A percentile compares a stretch with the other conserved stretches of the same genome.
These are phyloP conservation scores for Candolleomyces efflorescens DNA, from an alignment of 768 basidiomycete species.

Conservation along the genomic window DNA sequence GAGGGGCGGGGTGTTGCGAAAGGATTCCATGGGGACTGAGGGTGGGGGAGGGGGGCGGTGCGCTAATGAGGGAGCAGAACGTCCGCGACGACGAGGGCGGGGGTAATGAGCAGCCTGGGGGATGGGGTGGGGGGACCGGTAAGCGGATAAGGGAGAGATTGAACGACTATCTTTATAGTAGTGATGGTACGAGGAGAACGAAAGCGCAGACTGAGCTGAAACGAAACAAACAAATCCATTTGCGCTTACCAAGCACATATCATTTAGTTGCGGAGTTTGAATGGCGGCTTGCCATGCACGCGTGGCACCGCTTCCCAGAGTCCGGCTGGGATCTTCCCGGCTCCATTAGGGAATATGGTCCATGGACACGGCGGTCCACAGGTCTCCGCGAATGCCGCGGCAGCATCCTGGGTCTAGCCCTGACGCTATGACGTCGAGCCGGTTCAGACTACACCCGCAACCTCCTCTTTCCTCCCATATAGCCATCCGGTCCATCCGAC, in stretches of 20 bases:
- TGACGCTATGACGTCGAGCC: slow-evolving; percentile 3
- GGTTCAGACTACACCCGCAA: too few relatives aligned
- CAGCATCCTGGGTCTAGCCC: background rate
- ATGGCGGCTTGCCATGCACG: background rate
- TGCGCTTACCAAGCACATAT: slow-evolving; percentile 8
- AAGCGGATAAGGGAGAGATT: background rate
- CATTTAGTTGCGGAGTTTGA: background rate
- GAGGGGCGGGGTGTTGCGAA: slow-evolving; percentile 43
- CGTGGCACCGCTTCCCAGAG: background rate
- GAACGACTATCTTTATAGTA: background rate
- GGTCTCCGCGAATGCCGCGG: too few relatives aligned
- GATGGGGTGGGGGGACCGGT: background rate
- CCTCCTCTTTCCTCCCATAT: too few relatives aligned
- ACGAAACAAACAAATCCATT: slow-evolving; percentile 9
- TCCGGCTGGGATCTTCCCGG: too few relatives aligned
- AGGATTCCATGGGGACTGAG: slow-evolving; percentile 43
- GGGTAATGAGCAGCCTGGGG: background rate
- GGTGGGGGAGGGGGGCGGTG: background rate
- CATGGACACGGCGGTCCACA: too few relatives aligned
- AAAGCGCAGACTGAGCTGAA: too few relatives aligned
- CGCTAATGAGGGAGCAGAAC: background rate
- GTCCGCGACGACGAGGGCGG: slow-evolving; percentile 2
- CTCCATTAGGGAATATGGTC: too few relatives aligned
- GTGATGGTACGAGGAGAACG: slow-evolving; percentile 6
- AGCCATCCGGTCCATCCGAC: too few relatives aligned